These are phyloP conservation scores for Tolypocladium capitatum DNA, from an alignment of 2,329 filamentous ascomycete species.

Conservation along the genomic window DNA sequence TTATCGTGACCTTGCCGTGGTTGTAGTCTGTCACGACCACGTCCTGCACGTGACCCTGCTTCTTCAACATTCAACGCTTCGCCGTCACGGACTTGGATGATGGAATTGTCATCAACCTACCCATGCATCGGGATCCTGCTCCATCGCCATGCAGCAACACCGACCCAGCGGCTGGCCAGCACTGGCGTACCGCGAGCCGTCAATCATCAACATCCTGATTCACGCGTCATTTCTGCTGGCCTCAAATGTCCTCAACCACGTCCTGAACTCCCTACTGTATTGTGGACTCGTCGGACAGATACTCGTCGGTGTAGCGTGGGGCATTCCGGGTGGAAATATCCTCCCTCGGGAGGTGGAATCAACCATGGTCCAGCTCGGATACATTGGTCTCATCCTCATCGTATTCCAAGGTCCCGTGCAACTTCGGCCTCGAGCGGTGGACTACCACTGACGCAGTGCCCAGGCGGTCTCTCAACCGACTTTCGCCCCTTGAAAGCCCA, in stretches of 20 bases:
- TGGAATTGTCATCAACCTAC: neutral
- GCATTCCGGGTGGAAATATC: conserved; percentile 50
- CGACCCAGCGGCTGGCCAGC: neutral
- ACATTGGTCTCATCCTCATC: conserved; percentile 57
- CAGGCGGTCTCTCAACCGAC: conserved; percentile 38
- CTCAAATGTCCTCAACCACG: conserved; percentile 43
- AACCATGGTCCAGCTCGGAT: conserved; percentile 52
- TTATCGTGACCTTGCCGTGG: too few species aligned
- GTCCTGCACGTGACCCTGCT: too few species aligned
- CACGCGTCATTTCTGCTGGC: conserved; percentile 48
- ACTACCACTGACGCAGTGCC: neutral
- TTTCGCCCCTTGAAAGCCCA: conserved; percentile 39
- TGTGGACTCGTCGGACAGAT: conserved; percentile 64
- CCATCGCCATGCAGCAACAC: neutral
- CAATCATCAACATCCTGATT: conserved; percentile 44
- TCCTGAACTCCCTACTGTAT: conserved; percentile 47
- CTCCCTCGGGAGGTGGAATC: conserved; percentile 38
- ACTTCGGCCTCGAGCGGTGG: too few species aligned
- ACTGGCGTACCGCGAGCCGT: conserved; percentile 49
- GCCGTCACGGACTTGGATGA: too few species aligned
- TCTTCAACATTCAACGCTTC: too few species aligned
- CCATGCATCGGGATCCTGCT: neutral
- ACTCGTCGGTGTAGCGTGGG: conserved; percentile 57
- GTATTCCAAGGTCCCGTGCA: conserved; percentile 50
- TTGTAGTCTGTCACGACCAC: too few species aligned